A percentile compares a stretch with the other conserved stretches of the same genome.
phyloP scores from a whole-genome alignment of 345 rosid species.

The Camelina hispida region DNA sequence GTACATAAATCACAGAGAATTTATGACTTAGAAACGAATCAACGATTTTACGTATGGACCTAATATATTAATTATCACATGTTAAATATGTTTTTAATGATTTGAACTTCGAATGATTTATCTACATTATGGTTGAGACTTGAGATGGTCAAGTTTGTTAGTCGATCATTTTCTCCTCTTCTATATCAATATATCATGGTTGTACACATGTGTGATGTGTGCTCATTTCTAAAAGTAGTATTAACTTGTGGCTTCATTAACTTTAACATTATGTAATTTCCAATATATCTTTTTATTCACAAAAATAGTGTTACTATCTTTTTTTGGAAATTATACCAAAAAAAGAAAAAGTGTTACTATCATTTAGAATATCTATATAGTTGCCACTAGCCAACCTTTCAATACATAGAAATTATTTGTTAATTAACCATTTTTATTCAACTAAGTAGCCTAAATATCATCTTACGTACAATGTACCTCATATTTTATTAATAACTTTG shows the following conservation, averaged over 20 bases:
- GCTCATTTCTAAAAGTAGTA: background rate
- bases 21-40: too few relatives aligned
- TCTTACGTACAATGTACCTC: background rate
- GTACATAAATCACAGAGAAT: too few relatives aligned
- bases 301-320: background rate
- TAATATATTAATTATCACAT: too few relatives aligned
- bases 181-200: background rate
- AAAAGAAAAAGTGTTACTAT: background rate
- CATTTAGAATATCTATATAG: too few relatives aligned
- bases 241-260: background rate
- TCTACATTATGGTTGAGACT: background rate
- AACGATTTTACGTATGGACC: too few relatives aligned
- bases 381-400: background rate
- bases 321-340: background rate
- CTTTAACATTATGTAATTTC: background rate
- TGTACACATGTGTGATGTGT: too few relatives aligned
- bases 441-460: background rate
- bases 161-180: constrained; percentile 26
- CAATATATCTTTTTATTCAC: background rate
- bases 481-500: background rate
- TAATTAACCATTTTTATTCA: background rate
- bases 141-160: background rate
- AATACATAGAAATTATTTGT: background rate
- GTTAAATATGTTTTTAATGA: constrained; percentile 23
- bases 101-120: background rate